A percentile compares a stretch with the other conserved stretches of the same genome.
Evolutionary conservation across 1,139 yeast genomes (phyloP).

Genomic region (Geotrichum reessii): DNA sequence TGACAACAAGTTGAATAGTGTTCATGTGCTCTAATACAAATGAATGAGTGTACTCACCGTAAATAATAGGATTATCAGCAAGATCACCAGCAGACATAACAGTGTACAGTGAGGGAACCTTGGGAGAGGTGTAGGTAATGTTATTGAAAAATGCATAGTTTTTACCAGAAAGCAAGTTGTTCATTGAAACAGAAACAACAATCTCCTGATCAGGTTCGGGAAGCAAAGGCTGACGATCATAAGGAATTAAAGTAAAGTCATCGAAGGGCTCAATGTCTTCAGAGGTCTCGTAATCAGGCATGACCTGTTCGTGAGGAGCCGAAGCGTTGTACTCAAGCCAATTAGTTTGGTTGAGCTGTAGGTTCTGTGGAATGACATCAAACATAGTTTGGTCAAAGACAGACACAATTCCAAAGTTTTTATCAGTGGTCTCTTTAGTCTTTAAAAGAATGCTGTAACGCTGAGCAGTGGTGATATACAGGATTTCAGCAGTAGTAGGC

Average conservation of each 20-base stretch:
- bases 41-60: slow-evolving; percentile 77
- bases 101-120: slow-evolving; percentile 74
- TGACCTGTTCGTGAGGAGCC: slow-evolving; percentile 45
- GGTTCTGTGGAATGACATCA: slow-evolving; percentile 60
- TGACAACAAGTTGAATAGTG: slow-evolving; percentile 58
- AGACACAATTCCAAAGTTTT: slow-evolving; percentile 74
- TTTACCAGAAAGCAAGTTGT: slow-evolving; percentile 71
- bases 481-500: slow-evolving; percentile 51
- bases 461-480: slow-evolving; percentile 73
- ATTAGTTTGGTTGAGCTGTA: slow-evolving; percentile 64
- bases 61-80: slow-evolving; percentile 52
- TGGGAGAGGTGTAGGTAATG: slow-evolving; percentile 68
- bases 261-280: slow-evolving; percentile 39
- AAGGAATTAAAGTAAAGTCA: slow-evolving; percentile 61
- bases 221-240: slow-evolving; percentile 44
- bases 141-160: slow-evolving; percentile 90
- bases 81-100: slow-evolving; percentile 58
- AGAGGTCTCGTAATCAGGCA: slow-evolving; percentile 30
- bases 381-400: slow-evolving; percentile 73
- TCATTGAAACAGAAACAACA: slow-evolving; percentile 66
- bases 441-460: slow-evolving; percentile 67
- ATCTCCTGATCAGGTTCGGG: slow-evolving; percentile 65
- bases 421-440: slow-evolving; percentile 55
- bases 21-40: slow-evolving; percentile 62
- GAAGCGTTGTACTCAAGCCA: slow-evolving; percentile 54